These are phyloP conservation scores for Coprinopsis cinerea DNA, from an alignment of 768 basidiomycete species.

Conservation along the genomic window DNA sequence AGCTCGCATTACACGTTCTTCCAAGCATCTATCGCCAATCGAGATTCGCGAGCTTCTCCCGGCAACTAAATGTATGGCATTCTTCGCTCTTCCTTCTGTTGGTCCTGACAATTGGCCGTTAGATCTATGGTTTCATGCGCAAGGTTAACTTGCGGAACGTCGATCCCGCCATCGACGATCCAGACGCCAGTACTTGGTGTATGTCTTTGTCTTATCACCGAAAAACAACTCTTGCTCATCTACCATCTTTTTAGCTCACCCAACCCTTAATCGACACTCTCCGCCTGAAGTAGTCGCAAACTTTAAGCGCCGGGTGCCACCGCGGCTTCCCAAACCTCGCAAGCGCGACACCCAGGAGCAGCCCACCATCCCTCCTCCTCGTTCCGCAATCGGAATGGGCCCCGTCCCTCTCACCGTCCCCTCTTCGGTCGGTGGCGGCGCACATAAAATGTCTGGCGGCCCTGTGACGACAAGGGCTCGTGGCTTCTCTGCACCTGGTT, in stretches of 20 bases:
- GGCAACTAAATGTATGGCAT: slow-evolving; percentile 83
- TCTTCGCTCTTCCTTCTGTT: slow-evolving; percentile 27
- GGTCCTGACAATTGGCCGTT: slow-evolving; percentile 10
- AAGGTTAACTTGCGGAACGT: slow-evolving; percentile 95
- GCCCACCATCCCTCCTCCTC: slow-evolving; percentile 67
- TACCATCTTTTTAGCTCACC: slow-evolving; percentile 62
- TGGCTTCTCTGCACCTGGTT: slow-evolving; percentile 80
- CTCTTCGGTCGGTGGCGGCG: slow-evolving; percentile 36
- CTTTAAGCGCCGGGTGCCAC: slow-evolving; percentile 93
- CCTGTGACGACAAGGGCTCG: slow-evolving; percentile 53
- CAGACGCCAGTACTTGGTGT: slow-evolving; percentile 98
- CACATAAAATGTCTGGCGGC: slow-evolving; percentile 34
- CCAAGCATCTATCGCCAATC: slow-evolving; percentile 95
- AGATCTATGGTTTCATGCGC: slow-evolving; percentile 99
- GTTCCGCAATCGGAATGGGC: slow-evolving; percentile 69
- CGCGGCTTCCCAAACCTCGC: slow-evolving; percentile 81
- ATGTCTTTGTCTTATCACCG: slow-evolving; percentile 30
- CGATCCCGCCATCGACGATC: slow-evolving; percentile 91
- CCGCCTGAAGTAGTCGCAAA: slow-evolving; percentile 86
- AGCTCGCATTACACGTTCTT: slow-evolving; percentile 89
- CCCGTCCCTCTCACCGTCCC: slow-evolving; percentile 63
- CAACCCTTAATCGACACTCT: slow-evolving; percentile 86
- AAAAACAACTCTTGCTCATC: slow-evolving; percentile 6
- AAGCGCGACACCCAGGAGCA: slow-evolving; percentile 72
- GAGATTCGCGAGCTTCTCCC: slow-evolving; percentile 94